Evolutionary conservation across 257 asterid species (phyloP), one percentile per base, ranked within the genome.

Genomic region (Solanum bukasovii): DNA sequence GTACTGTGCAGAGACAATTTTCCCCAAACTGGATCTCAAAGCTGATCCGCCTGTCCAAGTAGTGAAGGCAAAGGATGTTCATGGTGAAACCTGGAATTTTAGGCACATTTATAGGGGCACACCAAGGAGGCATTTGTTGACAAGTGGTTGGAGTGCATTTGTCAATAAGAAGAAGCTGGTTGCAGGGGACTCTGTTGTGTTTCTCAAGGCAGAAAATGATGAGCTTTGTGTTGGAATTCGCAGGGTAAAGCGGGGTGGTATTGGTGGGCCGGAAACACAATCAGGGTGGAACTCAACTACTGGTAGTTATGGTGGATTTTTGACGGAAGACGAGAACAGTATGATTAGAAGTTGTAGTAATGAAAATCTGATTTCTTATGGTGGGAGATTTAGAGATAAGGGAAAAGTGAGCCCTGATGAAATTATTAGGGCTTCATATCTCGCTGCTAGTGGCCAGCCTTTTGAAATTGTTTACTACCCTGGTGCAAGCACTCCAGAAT

Each of bases 121-220:
- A 0, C 97, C 97, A 1, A 87, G 94, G 88, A 90, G 97, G 90
- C 97, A 94, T 91, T 90, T 94, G 91, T 89, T 94, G 87, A 94
- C 96, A 5, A 94, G 94, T n/a, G 96, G 96, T 10, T 94, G 96
- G 97, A 94, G 97, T 87, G 88, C 90, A 85, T 94, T 94, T 84
- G 97, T 94, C 89, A 93, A 88, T 75, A 83, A 78, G 83, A 88
- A 88, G 88, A 85, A 85, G 88, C 88, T 88, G 79, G 84, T 88
- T 67, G 88, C 90, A 13, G 90, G 90, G 52, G 90, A 88, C 83
- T 88, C 88, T 25, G 44, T 88, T n/a, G 88, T 88, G 90, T 88
- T 88, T 20, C 67, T 87, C 16, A 87, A 82, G 68, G 83, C 87
- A 9, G 72, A 87, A 83, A 87, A 82, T 81, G 89, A 82, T 25